Base-by-base conservation (phyloP, 352 stramenopile genomes). In the Phytophthora multivora region DNA sequence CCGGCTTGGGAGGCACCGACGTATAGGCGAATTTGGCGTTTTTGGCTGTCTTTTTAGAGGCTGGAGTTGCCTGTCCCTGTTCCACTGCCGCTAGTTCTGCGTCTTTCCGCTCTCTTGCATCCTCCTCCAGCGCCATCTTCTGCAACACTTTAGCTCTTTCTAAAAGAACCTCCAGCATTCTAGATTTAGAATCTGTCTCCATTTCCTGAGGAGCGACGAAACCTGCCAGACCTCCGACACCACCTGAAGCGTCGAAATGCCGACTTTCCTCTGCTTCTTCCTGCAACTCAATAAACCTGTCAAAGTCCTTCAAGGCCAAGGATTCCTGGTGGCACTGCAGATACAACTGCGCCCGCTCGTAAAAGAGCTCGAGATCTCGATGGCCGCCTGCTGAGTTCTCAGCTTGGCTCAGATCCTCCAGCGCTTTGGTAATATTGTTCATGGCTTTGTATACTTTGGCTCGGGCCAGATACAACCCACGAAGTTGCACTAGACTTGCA, bases 271-370 rank as follows among this genome's bases (percentile, higher is more conserved):
- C 51, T 46, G 65, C 59, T 57, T 83, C 78, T 58, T 87, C 75
- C 43, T 89, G 79, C 25, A 92, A 54, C 55, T 92, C 81, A 16
- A 91, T 55, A 46, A 88, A 86, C n/a, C 69, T 68, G 59, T 90
- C 79, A n/a, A 90, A 69, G 36, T 89, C 83, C 7, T 62, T 47
- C 36, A 91, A 49, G 13, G 83, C 83, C 6, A 85, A 62, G 7
- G 42, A 13, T 9, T 78, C 63, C 38, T 90, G 75, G 35, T 73
- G 68, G 51, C 74, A 80, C 47, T 81, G 69, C 9, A 79, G 16
- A 36, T 79, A 82, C 12, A 93, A 41, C 15, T 80, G 66, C 4
- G 83, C 75, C 21, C 83, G 83, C 25, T 86, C 67, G 48, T 87
- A 80, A 67, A 77, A 90, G 4, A 90, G 59, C n/a, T 83, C 69